Evolutionary conservation across 768 basidiomycete genomes (phyloP), one percentile per base, ranked within the genome.

Genomic region (Calocybe cyanea): DNA sequence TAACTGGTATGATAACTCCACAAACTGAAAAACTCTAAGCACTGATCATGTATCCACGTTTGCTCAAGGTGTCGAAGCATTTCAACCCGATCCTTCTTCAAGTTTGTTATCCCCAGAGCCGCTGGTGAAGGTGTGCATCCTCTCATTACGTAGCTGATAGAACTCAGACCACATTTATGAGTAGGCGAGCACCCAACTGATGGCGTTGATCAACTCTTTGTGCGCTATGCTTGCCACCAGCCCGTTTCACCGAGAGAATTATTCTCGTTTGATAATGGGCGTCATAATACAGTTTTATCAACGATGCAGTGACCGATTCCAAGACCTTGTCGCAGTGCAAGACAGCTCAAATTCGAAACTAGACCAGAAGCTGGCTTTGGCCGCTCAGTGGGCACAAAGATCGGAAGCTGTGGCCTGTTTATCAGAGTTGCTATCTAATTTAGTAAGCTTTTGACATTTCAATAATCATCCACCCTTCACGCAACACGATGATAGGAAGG

Each of bases 261-360:
- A 97, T 61, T 85, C 91, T 14, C 80, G 92, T n/a, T 72, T 98
- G 23, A 94, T 98, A 46, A 78, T 98, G 24, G 85, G 87, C 13
- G 87, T 98, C 43, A 87, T 97, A 46, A 92, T 95, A 32, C 93
- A 96, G 63, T 96, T 95, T 60, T 96, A 97, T 57, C 92, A 96
- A 60, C 81, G 87, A 20, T 97, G 92, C 54, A 92, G 89, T 54
- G 86, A 92, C 57, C 77, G 83, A 31, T 96, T 91, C 62, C 86
- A 92, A 51, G 78, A 80, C 58, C 68, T 89, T 25, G 83, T 87
- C 10, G 71, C 79, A 2, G 52, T 63, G 2, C 53, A 58, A 19
- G 56, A 63, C 17, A 57, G 60, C 25, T 53, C 52, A n/a, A 69
- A 65, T 14, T 33, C 57, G 13, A 69, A 65, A 7, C 63, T 63